Conservation (phyloP, 2,329 filamentous ascomycete genomes). For the Fusarium oxysporum region DNA sequence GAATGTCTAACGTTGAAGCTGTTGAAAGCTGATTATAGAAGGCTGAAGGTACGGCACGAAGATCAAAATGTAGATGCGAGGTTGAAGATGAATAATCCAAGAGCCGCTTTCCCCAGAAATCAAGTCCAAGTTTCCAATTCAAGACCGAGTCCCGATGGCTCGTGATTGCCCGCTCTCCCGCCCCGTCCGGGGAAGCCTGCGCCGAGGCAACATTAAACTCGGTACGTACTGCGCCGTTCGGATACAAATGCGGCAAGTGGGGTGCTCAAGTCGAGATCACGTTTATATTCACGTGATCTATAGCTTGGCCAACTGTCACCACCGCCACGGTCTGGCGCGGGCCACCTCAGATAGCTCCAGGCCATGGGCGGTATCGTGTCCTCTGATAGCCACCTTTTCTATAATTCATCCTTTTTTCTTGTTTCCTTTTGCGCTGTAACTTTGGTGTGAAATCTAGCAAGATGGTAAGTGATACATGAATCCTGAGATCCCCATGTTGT, state of each 20-base stretch:
- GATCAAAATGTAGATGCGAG: background rate
- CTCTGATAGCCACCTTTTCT: slow-evolving; percentile 42
- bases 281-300: slow-evolving; percentile 36
- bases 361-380: slow-evolving; percentile 47
- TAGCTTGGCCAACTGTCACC: slow-evolving; percentile 45
- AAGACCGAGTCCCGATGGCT: slow-evolving; percentile 33
- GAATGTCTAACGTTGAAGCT: background rate
- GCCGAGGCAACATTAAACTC: slow-evolving; percentile 28
- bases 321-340: slow-evolving; percentile 38
- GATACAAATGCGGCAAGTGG: slow-evolving; percentile 42
- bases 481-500: background rate
- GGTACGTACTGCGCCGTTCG: slow-evolving; percentile 34
- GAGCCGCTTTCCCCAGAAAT: slow-evolving; percentile 20
- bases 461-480: slow-evolving; percentile 38
- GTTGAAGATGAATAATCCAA: slow-evolving; percentile 33
- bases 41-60: background rate
- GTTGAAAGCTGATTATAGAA: background rate
- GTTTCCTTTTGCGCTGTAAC: slow-evolving; percentile 26
- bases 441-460: slow-evolving; percentile 33
- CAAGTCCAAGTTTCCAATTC: background rate
- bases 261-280: slow-evolving; percentile 22
- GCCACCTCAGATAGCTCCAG: slow-evolving; percentile 39
- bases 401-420: slow-evolving; percentile 25
- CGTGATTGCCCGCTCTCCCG: slow-evolving; percentile 41
- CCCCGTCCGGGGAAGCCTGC: slow-evolving; percentile 43